Evolutionary conservation across 805 yeast species (phyloP), one percentile per base, ranked within the genome.

Genomic region (Ogataea chonburiensis): DNA sequence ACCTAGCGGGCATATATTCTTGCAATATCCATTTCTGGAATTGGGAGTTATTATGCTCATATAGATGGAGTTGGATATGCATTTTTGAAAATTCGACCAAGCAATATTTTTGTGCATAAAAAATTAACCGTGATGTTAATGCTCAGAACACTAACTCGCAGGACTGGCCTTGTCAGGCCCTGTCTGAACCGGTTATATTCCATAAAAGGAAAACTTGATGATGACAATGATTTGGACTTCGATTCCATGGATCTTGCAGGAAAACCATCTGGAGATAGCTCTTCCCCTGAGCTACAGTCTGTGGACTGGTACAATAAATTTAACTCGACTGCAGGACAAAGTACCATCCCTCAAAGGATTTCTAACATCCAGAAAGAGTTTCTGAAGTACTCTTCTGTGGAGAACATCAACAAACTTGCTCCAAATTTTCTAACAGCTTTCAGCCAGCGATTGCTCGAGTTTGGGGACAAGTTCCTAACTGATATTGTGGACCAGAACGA

Each of bases 211-310:
- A 50, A 50, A 28, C 33, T 50, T 18, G 42, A 43, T 26, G 56
- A 52, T 36, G 56, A 51, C 19, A 36, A 52, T 23, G 54, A 49
- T 33, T 30, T 57, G 23, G 38, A 47, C 24, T 45, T 47, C 23
- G 46, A 45, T 23, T 31, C 29, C 11, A 21, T 35, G 8, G 39
- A 35, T 17, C 15, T 24, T 9, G 5, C 16, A 20, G 11, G n/a
- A 5, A 26, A 22, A n/a, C 28, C 38, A 3, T 7, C 30, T n/a
- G 31, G 13, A 10, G 22, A 22, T 11, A 16, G 20, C 6, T 7
- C 9, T 7, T 12, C 29, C 21, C 12, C 28, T 11, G 31, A 28
- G 14, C 17, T 35, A n/a, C 20, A 15, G 8, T 11, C 39, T 4
- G 28, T 35, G 28, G 39, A 43, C 24, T 47, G 52, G 52, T 34